phyloP scores from a whole-genome alignment of 2,329 filamentous ascomycete genomes.

The Fusarium luffae region DNA sequence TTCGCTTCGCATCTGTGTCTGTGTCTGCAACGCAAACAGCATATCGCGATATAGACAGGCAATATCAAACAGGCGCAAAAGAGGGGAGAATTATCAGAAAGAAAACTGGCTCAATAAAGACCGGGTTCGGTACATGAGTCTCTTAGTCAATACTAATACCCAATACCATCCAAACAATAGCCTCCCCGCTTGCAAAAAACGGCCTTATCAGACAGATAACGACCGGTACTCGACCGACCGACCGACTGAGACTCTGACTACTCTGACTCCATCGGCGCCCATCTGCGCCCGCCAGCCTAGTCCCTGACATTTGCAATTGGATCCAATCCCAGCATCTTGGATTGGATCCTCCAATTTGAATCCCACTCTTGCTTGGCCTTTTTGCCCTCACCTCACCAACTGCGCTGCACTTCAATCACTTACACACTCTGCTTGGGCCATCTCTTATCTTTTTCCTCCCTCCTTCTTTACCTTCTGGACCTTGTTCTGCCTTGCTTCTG shows the following conservation, averaged over 20 bases:
- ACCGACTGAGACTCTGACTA: conserved; percentile 1
- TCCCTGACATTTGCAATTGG: conserved; percentile 38
- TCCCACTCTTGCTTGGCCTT: conserved; percentile 43
- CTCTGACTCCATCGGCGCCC: conserved; percentile 44
- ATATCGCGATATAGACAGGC: neutral
- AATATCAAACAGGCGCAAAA: neutral
- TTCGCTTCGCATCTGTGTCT: neutral
- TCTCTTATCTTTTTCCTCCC: conserved; percentile 43
- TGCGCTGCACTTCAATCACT: conserved; percentile 22
- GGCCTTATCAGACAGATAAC: conserved; percentile 45
- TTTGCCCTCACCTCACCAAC: conserved; percentile 16
- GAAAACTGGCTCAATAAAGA: conserved; percentile 30
- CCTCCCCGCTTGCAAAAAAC: conserved; percentile 42
- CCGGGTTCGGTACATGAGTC: conserved; percentile 32
- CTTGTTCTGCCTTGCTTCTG: conserved; percentile 33
- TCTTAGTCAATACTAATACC: conserved; percentile 38
- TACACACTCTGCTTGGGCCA: conserved; percentile 40
- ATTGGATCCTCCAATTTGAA: conserved; percentile 18
- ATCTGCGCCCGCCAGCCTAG: conserved; percentile 42
- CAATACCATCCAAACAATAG: conserved; percentile 10
- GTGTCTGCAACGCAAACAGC: neutral
- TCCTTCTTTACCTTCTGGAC: conserved; percentile 18
- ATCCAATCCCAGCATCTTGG: conserved; percentile 42
- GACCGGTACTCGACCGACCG: conserved; percentile 36
- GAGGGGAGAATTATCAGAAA: neutral